Evolutionary conservation across 208 protist species (phyloP).

Genomic region (Leishmania lainsoni): DNA sequence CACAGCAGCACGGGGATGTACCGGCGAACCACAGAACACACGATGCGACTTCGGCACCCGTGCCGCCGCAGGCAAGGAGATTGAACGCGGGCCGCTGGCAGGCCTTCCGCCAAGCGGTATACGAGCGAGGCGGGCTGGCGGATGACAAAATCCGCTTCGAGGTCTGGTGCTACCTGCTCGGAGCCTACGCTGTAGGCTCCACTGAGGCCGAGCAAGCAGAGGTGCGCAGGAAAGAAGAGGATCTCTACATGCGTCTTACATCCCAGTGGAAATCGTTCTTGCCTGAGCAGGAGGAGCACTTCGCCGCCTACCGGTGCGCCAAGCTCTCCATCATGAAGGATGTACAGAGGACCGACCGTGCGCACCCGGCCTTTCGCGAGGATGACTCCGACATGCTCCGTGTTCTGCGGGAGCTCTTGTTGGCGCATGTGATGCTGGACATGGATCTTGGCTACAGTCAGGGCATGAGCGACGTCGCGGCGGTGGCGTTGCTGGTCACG

Average conservation of each 20-base stretch:
- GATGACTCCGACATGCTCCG: conserved; percentile 50
- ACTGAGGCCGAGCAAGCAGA: conserved; percentile 38
- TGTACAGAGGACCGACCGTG: conserved; percentile 83
- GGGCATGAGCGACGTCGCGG: conserved; percentile 89
- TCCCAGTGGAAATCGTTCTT: conserved; percentile 79
- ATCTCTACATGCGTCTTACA: conserved; percentile 63
- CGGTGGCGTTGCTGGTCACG: conserved; percentile 57
- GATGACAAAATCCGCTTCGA: conserved; percentile 48
- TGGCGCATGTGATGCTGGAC: conserved; percentile 87
- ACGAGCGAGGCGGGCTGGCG: conserved; percentile 24
- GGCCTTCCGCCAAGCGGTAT: conserved; percentile 31
- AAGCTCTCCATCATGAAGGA: conserved; percentile 84
- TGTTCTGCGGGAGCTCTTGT: conserved; percentile 70
- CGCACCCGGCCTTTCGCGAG: conserved; percentile 46
- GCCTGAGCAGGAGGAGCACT: conserved; percentile 69
- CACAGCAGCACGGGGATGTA: not conserved
- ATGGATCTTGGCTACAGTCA: conserved; percentile 94
- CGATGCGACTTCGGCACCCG: not conserved
- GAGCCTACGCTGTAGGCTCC: conserved; percentile 46
- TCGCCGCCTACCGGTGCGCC: conserved; percentile 57
- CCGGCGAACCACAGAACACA: not conserved
- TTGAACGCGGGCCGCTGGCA: conserved; percentile 25
- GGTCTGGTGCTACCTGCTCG: conserved; percentile 83
- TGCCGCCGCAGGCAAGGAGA: not conserved
- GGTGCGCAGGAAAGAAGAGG: conserved; percentile 27